Evolutionary conservation across 2,329 filamentous ascomycete genomes (phyloP).

Genomic region (Dactylellina parvicollis): DNA sequence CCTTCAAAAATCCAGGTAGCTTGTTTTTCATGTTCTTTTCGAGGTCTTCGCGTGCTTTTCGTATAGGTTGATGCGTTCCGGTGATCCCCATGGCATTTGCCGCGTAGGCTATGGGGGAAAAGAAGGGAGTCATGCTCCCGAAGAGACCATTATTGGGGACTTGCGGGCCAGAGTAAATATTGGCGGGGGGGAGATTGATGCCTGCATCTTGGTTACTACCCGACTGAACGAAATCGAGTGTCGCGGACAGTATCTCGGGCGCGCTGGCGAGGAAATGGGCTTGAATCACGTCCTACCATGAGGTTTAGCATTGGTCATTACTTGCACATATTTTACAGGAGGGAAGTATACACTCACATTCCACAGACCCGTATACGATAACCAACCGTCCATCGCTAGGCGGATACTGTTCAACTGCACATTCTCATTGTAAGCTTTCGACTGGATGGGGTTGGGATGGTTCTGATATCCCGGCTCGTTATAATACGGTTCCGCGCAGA

Average conservation of each 20-base stretch:
- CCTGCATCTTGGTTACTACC: neutral
- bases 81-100: no score
- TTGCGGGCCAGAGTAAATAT: no score
- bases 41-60: no score
- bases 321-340: neutral
- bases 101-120: no score
- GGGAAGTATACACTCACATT: constrained; percentile 8
- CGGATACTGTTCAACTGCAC: constrained; percentile 34
- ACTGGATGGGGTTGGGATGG: neutral
- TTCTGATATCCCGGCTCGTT: constrained; percentile 65
- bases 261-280: constrained; percentile 34
- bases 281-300: constrained; percentile 36
- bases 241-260: constrained; percentile 19
- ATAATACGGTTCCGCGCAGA: constrained; percentile 67
- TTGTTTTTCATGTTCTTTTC: neutral
- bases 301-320: neutral
- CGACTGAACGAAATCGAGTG: constrained; percentile 6
- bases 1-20: constrained; percentile 22
- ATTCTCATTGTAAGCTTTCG: constrained; percentile 22
- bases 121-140: no score
- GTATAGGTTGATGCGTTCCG: no score
- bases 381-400: constrained; percentile 25
- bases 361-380: constrained; percentile 24
- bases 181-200: no score
- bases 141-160: no score